A percentile compares a stretch with the other conserved stretches of the same genome.
These are phyloP conservation scores for Schwanniomyces vanrijiae DNA, from an alignment of 805 yeast species.

Conservation along the genomic window DNA sequence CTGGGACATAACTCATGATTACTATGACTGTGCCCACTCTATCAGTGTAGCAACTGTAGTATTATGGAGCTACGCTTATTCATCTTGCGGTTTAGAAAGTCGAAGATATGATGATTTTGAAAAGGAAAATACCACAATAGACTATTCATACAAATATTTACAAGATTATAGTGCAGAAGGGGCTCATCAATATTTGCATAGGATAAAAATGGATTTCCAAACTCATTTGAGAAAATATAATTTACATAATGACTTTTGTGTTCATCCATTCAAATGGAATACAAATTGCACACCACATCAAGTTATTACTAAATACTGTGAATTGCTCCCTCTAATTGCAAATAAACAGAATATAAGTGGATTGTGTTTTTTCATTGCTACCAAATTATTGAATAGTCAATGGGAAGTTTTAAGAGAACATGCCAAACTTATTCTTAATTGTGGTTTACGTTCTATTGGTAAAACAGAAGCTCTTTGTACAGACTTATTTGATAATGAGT, in stretches of 20 bases:
- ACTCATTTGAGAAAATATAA: conserved; percentile 23
- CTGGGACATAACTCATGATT: conserved; percentile 36
- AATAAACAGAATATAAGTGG: conserved; percentile 42
- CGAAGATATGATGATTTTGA: conserved; percentile 18
- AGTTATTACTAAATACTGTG: conserved; percentile 32
- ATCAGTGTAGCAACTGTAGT: conserved; percentile 38
- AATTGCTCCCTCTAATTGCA: conserved; percentile 29
- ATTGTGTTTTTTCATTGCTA: conserved; percentile 40
- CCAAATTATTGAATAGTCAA: conserved; percentile 35
- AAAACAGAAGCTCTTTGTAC: conserved; percentile 32
- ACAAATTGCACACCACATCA: conserved; percentile 21
- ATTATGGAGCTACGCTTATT: conserved; percentile 39
- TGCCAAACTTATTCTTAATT: conserved; percentile 41
- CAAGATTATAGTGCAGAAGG: conserved; percentile 32
- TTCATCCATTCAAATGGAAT: conserved; percentile 21
- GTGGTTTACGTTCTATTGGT: conserved; percentile 42
- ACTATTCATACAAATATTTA: conserved; percentile 21
- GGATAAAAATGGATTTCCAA: conserved; percentile 35
- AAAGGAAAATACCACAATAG: conserved; percentile 9
- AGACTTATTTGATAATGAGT: conserved; percentile 29
- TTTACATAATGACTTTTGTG: conserved; percentile 18
- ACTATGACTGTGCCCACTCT: conserved; percentile 36
- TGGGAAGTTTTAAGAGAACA: conserved; percentile 44
- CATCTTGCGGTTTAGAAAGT: conserved; percentile 34
- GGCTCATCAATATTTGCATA: conserved; percentile 33